A percentile compares a stretch with the other conserved stretches of the same genome.
These are phyloP conservation scores for Scutellaria galericulata DNA, from an alignment of 257 asterid genomes.

Conservation along the genomic window DNA sequence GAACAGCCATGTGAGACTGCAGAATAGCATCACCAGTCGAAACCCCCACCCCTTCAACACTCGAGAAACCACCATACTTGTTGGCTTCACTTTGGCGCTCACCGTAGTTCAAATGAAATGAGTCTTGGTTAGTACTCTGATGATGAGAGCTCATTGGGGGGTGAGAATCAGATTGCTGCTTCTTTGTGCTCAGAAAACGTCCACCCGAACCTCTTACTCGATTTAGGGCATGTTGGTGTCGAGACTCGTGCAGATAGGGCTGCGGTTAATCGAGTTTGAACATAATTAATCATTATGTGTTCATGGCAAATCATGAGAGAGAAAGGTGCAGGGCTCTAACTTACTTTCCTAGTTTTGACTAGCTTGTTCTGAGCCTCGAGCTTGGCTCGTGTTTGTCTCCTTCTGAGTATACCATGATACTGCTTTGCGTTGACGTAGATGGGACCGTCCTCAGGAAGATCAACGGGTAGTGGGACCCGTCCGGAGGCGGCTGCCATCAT, in stretches of 20 bases:
- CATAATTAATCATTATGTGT: background rate
- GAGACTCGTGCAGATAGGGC: slow-evolving; percentile 99
- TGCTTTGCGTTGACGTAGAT: slow-evolving; percentile 93
- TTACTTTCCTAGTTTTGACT: slow-evolving; percentile 77
- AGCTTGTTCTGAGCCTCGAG: slow-evolving; percentile 95
- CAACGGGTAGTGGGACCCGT: slow-evolving; percentile 83
- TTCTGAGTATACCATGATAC: slow-evolving; percentile 84
- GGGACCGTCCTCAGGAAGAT: slow-evolving; percentile 88
- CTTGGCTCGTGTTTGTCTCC: slow-evolving; percentile 92
- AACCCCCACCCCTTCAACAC: slow-evolving; percentile 33
- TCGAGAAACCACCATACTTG: slow-evolving; percentile 38
- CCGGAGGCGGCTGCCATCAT: slow-evolving; percentile 57
- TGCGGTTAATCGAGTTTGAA: slow-evolving; percentile 37
- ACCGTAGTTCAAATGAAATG: slow-evolving; percentile 31
- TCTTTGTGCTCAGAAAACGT: slow-evolving; percentile 85
- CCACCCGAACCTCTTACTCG: slow-evolving; percentile 94
- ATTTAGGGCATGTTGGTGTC: slow-evolving; percentile 90
- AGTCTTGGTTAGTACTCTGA: slow-evolving; percentile 19
- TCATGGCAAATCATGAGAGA: background rate
- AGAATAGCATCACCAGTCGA: slow-evolving; percentile 29
- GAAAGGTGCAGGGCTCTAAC: slow-evolving; percentile 23
- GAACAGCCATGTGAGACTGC: slow-evolving; percentile 44
- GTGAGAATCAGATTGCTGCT: slow-evolving; percentile 51
- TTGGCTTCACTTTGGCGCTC: slow-evolving; percentile 27
- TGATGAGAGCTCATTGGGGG: slow-evolving; percentile 39